These are phyloP conservation scores for Candida coleopterorum DNA, from an alignment of 805 yeast species.

Conservation along the genomic window DNA sequence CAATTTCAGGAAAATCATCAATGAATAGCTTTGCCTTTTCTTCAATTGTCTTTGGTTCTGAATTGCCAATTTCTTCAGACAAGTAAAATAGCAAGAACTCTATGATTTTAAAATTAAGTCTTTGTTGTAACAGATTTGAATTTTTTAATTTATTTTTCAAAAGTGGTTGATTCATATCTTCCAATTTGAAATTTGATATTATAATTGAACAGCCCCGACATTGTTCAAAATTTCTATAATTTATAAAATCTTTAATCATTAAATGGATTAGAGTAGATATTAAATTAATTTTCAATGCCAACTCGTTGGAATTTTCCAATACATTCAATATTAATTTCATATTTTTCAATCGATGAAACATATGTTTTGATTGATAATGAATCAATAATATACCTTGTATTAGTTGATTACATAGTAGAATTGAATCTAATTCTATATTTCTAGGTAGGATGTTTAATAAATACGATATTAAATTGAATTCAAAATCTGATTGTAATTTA, in stretches of 20 bases:
- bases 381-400: slow-evolving; percentile 58
- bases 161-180: slow-evolving; percentile 12
- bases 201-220: slow-evolving; percentile 51
- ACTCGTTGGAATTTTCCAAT: slow-evolving; percentile 13
- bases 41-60: slow-evolving; percentile 12
- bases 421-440: slow-evolving; percentile 1
- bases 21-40: slow-evolving; percentile 35
- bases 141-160: slow-evolving; percentile 6
- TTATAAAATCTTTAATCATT: slow-evolving; percentile 52
- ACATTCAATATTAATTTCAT: slow-evolving; percentile 30
- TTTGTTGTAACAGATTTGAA: slow-evolving; percentile 29
- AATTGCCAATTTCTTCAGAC: slow-evolving; percentile 46
- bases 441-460: neutral
- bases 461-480: slow-evolving; percentile 44
- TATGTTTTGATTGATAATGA: slow-evolving; percentile 50
- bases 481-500: slow-evolving; percentile 47
- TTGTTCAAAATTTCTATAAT: slow-evolving; percentile 55
- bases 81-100: slow-evolving; percentile 69
- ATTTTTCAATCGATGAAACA: slow-evolving; percentile 41
- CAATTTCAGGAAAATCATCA: slow-evolving; percentile 36
- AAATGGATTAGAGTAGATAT: slow-evolving; percentile 56
- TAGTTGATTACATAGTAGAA: slow-evolving; percentile 27
- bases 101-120: slow-evolving; percentile 56
- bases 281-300: slow-evolving; percentile 24
- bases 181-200: slow-evolving; percentile 33